These are phyloP conservation scores for Cadophora malorum DNA, from an alignment of 2,329 filamentous ascomycete genomes.

Conservation along the genomic window DNA sequence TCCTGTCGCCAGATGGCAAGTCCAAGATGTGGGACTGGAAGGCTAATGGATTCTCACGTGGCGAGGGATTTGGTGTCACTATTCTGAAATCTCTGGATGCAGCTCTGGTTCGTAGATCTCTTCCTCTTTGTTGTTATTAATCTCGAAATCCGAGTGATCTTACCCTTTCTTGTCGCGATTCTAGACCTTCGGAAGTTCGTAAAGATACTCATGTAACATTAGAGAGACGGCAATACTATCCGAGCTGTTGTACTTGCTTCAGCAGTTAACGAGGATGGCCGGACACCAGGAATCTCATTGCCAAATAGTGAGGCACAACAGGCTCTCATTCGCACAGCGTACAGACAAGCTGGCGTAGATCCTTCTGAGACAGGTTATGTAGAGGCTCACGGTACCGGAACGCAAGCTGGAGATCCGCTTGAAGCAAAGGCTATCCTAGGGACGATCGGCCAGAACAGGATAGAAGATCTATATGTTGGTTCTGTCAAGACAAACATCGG, in stretches of 20 bases:
- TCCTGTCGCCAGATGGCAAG: slow-evolving; percentile 23
- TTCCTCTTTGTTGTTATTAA: too few species aligned
- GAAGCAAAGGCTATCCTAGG: slow-evolving; percentile 22
- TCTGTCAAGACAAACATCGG: too few species aligned
- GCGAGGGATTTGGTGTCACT: slow-evolving; percentile 63
- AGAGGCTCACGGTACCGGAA: slow-evolving; percentile 40
- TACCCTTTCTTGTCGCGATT: too few species aligned
- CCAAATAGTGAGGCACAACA: slow-evolving; percentile 55
- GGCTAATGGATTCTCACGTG: slow-evolving; percentile 68
- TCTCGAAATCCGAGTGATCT: too few species aligned
- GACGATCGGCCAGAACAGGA: background rate
- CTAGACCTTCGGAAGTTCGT: too few species aligned
- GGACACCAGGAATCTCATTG: slow-evolving; percentile 58
- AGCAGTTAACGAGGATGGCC: slow-evolving; percentile 57
- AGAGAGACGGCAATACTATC: slow-evolving; percentile 65
- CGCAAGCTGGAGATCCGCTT: slow-evolving; percentile 10
- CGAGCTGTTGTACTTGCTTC: slow-evolving; percentile 56
- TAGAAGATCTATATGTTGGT: slow-evolving; percentile 10
- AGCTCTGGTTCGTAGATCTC: slow-evolving; percentile 60
- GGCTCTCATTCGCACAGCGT: slow-evolving; percentile 52
- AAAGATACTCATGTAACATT: too few species aligned
- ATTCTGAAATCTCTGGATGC: slow-evolving; percentile 64
- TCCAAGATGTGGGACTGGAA: slow-evolving; percentile 58
- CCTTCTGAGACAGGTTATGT: slow-evolving; percentile 17
- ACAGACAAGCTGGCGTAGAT: slow-evolving; percentile 51